A percentile compares a stretch with the other conserved stretches of the same genome.
Conservation (phyloP, 768 basidiomycete species). For the Boletellus ananiceps region DNA sequence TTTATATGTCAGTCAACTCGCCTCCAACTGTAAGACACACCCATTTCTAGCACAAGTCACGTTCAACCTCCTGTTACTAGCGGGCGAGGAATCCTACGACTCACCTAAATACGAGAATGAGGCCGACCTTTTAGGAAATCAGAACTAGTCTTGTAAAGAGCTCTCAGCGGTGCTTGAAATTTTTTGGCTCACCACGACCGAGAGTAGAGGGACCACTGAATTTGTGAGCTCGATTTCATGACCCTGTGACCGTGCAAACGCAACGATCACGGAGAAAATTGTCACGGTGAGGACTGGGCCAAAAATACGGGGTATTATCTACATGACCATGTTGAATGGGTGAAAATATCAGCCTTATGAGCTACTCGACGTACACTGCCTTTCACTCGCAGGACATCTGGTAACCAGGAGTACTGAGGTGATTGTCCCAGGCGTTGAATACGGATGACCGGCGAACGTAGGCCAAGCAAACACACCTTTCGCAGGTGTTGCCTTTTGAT, state of each 20-base stretch:
- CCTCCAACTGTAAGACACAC: constrained; percentile 35
- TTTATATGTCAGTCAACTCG: background rate
- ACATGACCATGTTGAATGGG: constrained; percentile 4
- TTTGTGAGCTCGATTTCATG: constrained; percentile 65
- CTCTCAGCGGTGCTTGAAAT: background rate
- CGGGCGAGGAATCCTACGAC: constrained; percentile 11
- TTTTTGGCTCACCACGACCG: constrained; percentile 71
- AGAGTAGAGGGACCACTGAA: constrained; percentile 81
- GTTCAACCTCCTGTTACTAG: background rate
- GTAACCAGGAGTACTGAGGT: constrained; percentile 79
- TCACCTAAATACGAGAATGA: constrained; percentile 84
- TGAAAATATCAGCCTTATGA: background rate
- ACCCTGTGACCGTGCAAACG: constrained; percentile 55
- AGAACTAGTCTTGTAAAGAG: background rate
- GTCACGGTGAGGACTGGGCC: constrained; percentile 86
- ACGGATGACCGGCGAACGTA: background rate
- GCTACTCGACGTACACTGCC: constrained; percentile 57
- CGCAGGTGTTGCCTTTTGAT: constrained; percentile 51
- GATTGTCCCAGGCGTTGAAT: constrained; percentile 1
- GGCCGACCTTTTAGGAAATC: constrained; percentile 56
- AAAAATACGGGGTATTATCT: constrained; percentile 69
- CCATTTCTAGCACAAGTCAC: constrained; percentile 47
- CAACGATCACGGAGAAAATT: constrained; percentile 58
- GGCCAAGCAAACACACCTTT: constrained; percentile 34
- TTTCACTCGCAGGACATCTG: constrained; percentile 80